These are phyloP conservation scores for Mycogone perniciosa DNA, from an alignment of 2,329 filamentous ascomycete species.

Conservation along the genomic window DNA sequence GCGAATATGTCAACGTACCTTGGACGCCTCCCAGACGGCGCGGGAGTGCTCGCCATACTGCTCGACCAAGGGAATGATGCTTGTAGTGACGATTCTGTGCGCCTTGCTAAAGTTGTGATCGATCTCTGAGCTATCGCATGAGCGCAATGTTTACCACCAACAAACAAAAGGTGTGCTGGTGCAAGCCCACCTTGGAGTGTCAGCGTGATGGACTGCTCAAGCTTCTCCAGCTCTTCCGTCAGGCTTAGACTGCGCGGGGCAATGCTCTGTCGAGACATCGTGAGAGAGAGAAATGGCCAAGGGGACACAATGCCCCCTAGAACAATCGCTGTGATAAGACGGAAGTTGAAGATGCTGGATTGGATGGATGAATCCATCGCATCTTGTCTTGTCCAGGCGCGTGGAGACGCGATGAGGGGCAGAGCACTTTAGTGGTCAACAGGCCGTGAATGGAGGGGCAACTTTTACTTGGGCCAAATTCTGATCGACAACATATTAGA, in stretches of 20 bases:
- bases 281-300: neutral
- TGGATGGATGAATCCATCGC: neutral
- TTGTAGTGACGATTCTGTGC: slow-evolving; percentile 90
- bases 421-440: slow-evolving; percentile 6
- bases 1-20: slow-evolving; percentile 45
- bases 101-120: slow-evolving; percentile 97
- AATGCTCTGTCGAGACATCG: slow-evolving; percentile 44
- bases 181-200: slow-evolving; percentile 70
- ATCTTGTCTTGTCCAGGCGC: slow-evolving; percentile 10
- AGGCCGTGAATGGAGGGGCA: slow-evolving; percentile 9
- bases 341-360: neutral
- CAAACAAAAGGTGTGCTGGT: neutral
- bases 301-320: neutral
- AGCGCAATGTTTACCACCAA: neutral
- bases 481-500: too few species aligned
- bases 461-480: neutral
- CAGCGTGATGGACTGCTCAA: slow-evolving; percentile 94
- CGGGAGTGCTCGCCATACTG: slow-evolving; percentile 92
- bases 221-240: slow-evolving; percentile 89
- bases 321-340: neutral
- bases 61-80: slow-evolving; percentile 87
- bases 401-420: slow-evolving; percentile 31
- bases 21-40: slow-evolving; percentile 93
- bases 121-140: slow-evolving; percentile 59
- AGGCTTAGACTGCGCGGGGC: slow-evolving; percentile 61